Evolutionary conservation across 2,329 filamentous ascomycete genomes (phyloP).

Genomic region (Xylariaceae sp.): DNA sequence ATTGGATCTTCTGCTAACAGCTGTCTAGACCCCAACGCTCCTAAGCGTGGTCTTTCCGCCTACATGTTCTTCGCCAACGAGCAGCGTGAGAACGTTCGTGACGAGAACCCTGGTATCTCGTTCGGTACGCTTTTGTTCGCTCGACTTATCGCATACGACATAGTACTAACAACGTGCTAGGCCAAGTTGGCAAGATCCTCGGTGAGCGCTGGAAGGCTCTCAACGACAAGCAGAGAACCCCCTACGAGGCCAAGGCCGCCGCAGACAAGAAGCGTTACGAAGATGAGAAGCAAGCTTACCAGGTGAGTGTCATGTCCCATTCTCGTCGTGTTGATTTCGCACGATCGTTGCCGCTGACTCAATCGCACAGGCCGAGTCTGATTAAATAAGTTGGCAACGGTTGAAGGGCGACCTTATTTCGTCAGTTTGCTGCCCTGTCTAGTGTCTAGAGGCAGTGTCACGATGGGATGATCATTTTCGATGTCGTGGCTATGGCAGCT

Average conservation of each 20-base stretch:
- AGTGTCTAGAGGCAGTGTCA: conserved; percentile 24
- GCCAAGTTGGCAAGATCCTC: conserved; percentile 95
- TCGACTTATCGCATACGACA: not conserved
- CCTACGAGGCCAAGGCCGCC: conserved; percentile 95
- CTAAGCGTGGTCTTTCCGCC: conserved; percentile 97
- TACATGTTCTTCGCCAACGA: conserved; percentile 99
- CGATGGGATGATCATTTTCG: conserved; percentile 27
- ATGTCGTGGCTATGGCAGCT: conserved; percentile 23
- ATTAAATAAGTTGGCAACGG: conserved; percentile 29
- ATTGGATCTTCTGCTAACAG: conserved; percentile 6
- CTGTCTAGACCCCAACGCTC: conserved; percentile 79
- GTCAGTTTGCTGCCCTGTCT: conserved; percentile 5
- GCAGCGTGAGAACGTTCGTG: conserved; percentile 94
- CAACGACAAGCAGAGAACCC: conserved; percentile 83
- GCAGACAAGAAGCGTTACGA: conserved; percentile 99
- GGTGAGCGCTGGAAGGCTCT: conserved; percentile 99
- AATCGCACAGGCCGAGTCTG: conserved; percentile 30
- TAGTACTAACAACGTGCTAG: conserved; percentile 38
- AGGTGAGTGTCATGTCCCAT: conserved; percentile 53
- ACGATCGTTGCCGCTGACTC: conserved; percentile 13
- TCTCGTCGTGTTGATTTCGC: not conserved
- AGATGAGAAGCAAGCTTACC: conserved; percentile 93
- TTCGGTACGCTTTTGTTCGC: conserved; percentile 65
- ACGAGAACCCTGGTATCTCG: conserved; percentile 95
- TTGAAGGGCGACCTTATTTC: not conserved